Base-by-base conservation (phyloP, 148 eudicot genomes). In the Simmondsia chinensis region DNA sequence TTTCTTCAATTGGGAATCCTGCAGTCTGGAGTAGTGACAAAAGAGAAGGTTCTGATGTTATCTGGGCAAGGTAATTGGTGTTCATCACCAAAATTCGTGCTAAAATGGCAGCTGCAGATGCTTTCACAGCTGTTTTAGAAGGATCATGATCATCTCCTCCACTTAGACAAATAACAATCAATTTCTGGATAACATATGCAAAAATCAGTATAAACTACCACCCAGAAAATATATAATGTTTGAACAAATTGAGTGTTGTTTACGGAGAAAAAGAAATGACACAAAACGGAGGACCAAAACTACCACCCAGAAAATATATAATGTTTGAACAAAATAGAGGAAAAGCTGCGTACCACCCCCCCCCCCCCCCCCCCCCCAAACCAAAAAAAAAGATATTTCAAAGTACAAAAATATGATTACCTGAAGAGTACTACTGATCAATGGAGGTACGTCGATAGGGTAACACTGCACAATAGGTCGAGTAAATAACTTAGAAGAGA, bases 61-160 rank as follows among this genome's bases (percentile, higher is more conserved):
- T 61, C 43, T 82, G 95, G 15, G 94, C 99, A 43, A 91, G 74
- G 69, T 65, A 91, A 62, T 82, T 91, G 50, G 88, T 85, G 52
- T 85, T 91, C 64, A 71, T 75, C 43, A 91, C 94, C 72, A 91
- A 59, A 58, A 77, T 71, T 76, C 99, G 70, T 22, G 99, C 99
- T 45, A 91, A 62, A 42, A 85, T 82, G 50, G 89, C 89, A 35
- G 99, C 84, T 48, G 95, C 57, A 53, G 80, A 71, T 41, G 95
- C 82, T 62, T 79, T 91, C 17, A 86, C 94, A 54, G 94, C 70
- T 23, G 89, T 72, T 65, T 75, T 85, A 7, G 79, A 85, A 52
- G 99, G 99, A 53, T 82, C 86, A 33, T 58, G 72, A 49, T 82
- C 94, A 41, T 91, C 99, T 42, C 87, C 82, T 50, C 95, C 86